Conservation (phyloP, 225 moss, liverwort and hornwort genomes). For the Polytrichum formosum region DNA sequence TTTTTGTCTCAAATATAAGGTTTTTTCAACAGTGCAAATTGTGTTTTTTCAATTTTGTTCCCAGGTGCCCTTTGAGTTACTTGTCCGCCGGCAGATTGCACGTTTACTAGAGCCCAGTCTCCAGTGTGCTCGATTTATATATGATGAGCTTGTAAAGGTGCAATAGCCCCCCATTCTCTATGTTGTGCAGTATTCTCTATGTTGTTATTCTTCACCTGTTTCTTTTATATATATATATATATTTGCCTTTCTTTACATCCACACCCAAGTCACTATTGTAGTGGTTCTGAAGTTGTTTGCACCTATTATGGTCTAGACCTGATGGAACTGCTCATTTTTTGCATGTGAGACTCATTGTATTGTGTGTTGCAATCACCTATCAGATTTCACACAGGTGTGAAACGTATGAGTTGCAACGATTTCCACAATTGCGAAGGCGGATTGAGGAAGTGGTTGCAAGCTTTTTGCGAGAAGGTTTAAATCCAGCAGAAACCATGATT, state of each 20-base stretch:
- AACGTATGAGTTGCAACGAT: constrained; percentile 59
- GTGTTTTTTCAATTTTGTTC: neutral
- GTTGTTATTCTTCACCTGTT: neutral
- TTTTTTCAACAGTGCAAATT: neutral
- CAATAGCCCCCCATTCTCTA: neutral
- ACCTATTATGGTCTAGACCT: too few species aligned
- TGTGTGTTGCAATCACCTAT: neutral
- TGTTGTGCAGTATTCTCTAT: neutral
- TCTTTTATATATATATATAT: neutral
- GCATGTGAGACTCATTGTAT: neutral
- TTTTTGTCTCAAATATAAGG: too few species aligned
- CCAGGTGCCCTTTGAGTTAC: constrained; percentile 95
- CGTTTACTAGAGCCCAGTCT: constrained; percentile 94
- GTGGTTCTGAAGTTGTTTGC: too few species aligned
- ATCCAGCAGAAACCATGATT: constrained; percentile 99
- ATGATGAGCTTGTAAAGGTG: constrained; percentile 99
- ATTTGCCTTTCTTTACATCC: neutral
- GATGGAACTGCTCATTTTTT: too few species aligned
- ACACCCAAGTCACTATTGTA: too few species aligned
- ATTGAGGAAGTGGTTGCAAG: constrained; percentile 97
- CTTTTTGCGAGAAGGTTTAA: constrained; percentile 93
- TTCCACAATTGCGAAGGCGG: constrained; percentile 68
- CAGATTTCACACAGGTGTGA: constrained; percentile 93
- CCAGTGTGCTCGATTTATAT: constrained; percentile 98
- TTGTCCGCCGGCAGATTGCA: constrained; percentile 97